Percentiles rank a stretch among this genome's conserved stretches.
Evolutionary conservation across 1,284 basidiomycete species (phyloP).

Genomic region (Cystobasidium slooffiae): DNA sequence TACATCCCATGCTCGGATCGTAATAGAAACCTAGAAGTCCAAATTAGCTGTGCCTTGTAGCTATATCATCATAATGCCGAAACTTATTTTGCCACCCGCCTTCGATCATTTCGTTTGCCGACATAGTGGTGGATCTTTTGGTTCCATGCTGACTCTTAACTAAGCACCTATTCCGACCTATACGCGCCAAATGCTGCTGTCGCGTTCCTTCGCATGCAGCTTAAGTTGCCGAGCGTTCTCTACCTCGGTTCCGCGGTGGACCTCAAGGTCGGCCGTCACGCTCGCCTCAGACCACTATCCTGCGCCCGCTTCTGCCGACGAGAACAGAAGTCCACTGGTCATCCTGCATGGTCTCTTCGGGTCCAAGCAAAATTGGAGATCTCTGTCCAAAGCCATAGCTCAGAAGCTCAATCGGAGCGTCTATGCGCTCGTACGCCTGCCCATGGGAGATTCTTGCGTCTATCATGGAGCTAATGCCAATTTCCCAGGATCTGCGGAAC

Average conservation of each 20-base stretch:
- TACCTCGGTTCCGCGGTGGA: background rate
- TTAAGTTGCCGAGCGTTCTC: background rate
- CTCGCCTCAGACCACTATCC: conserved; percentile 44
- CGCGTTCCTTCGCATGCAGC: background rate
- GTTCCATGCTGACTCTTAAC: background rate
- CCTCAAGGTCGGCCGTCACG: conserved; percentile 15
- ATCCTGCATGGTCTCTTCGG: conserved; percentile 59
- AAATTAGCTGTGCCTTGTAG: conserved; percentile 1
- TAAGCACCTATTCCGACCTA: background rate
- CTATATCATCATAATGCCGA: background rate
- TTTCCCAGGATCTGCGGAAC: conserved; percentile 76
- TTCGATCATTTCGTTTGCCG: conserved; percentile 10
- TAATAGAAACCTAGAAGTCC: background rate
- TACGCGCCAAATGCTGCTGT: background rate
- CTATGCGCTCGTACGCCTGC: conserved; percentile 68
- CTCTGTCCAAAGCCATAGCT: conserved; percentile 69
- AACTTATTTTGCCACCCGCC: background rate
- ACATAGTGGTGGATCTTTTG: background rate
- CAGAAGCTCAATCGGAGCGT: conserved; percentile 66
- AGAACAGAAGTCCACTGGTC: conserved; percentile 47
- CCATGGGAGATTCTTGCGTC: background rate
- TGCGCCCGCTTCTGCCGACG: conserved; percentile 4
- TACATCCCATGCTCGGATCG: background rate
- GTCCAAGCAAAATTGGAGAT: conserved; percentile 78
- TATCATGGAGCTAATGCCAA: background rate